Evolutionary conservation across 2,329 filamentous ascomycete genomes (phyloP), one percentile per base, ranked within the genome.

Genomic region (Fusarium verticillioides): DNA sequence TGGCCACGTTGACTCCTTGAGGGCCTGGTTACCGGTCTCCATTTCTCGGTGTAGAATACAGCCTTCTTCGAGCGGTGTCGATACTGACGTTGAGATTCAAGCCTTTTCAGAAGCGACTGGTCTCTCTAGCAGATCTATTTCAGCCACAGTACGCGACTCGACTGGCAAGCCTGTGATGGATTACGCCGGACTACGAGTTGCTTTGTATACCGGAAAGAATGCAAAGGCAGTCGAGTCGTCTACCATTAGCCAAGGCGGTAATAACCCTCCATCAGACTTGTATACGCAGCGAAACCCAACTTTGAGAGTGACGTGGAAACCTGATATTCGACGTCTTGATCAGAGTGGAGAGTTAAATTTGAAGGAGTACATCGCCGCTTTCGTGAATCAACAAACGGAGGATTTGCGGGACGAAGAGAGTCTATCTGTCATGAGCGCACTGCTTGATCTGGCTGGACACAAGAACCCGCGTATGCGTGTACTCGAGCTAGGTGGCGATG

Each of bases 81-180:
- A 34, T 19, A 8, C 7, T 19, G n/a, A 50, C 11, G 30, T 34
- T 18, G 47, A 50, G 30, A 19, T 50, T 7, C 30, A 50, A 3
- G 21, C 47, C 5, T 23, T 7, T 7, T 50, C 47, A 9, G 16
- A 50, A 13, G 8, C 3, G 19, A 50, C 30, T 2, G 47, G 47
- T 0, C 2, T 50, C 1, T 50, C 30, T 0, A 50, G 47, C n/a
- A 7, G 30, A 6, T 50, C 21, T 0, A 34, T 50, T 2, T 0
- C 21, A 19, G 47, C 47, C 0, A 50, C 47, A 10, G 28, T 50
- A 13, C 47, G 21, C 0, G 47, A 50, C 3, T 50, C 47, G 1
- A 13, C 21, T 13, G 47, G 47, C 2, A 50, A 9, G 4, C 15
- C 47, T 18, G 15, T 50, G 0, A 34, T 50, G 30, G 47, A 50